Base-by-base conservation (phyloP, 495 filamentous ascomycete species). In the Trichocladium uniseriatum region DNA sequence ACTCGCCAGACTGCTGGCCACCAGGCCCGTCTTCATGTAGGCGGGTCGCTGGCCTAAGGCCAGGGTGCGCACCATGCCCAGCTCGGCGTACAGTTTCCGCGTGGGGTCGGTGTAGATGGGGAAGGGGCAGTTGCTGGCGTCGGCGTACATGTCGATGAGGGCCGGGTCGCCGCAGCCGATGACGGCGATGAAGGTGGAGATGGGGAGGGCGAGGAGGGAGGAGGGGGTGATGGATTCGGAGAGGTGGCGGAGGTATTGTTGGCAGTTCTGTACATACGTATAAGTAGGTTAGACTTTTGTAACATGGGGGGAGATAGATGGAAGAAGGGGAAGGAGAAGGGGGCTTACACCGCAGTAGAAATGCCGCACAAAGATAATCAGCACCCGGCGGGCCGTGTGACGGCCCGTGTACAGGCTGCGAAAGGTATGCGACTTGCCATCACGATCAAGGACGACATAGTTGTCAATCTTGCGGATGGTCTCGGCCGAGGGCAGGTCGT, bases 311-410 rank as follows among this genome's bases (percentile, higher is more conserved):
- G 28, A 9, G 43, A 37, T 29, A 48, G 19, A 34, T 21, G 19
- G 38, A 21, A 35, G 36, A 15, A 15, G 37, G 38, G 35, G 28
- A 5, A 14, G n/a, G 9, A 36, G 2, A 21, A 5, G 18, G 15
- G 11, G 49, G 71, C 87, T 68, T 73, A 86, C 86, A 2, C 88
- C 86, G 57, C 89, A 95, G 73, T 86, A 91, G 69, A 94, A 95
- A 66, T 95, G 88, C 19, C 89, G 76, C 38, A 95, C 76, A 57
- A 95, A 95, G 43, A 94, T 79, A 15, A 94, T 62, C 24, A 92
- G 69, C 1, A 87, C 81, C 6, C 82, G 69, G 2, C 72, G 66
- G 11, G 75, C 62, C 0, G 67, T 61, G 46, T 76, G 71, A n/a
- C 67, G 62, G 18, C 79, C 78, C 6, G 70, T 65, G 57, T 86